These are phyloP conservation scores for Rhodomyrtus tomentosa DNA, from an alignment of 345 rosid genomes.

Conservation along the genomic window DNA sequence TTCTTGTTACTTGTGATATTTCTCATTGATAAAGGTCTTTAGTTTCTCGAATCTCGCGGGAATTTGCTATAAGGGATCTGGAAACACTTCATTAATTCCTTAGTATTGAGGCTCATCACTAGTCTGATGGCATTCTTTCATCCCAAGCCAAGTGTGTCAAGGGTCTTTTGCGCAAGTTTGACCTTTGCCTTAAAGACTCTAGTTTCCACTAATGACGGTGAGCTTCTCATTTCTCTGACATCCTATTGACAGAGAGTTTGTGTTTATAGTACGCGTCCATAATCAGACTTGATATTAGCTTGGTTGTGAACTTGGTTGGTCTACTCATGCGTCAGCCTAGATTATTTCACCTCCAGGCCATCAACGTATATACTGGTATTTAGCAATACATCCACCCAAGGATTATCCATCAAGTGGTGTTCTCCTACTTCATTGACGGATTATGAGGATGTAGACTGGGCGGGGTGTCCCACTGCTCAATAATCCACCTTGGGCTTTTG, in stretches of 20 bases:
- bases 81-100: background rate
- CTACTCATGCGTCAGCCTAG: background rate
- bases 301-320: background rate
- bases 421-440: background rate
- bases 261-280: background rate
- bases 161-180: background rate
- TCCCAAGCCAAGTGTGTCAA: background rate
- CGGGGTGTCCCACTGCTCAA: background rate
- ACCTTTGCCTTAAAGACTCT: background rate
- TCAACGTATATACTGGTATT: background rate
- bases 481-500: background rate
- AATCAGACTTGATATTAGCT: background rate
- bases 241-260: background rate
- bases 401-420: background rate
- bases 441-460: background rate
- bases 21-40: background rate
- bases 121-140: background rate
- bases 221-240: background rate
- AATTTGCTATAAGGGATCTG: background rate
- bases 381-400: background rate
- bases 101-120: background rate
- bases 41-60: rapidly evolving
- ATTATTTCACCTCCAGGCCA: background rate
- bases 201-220: background rate
- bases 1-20: background rate